Percentiles rank a stretch among this genome's conserved stretches.
These are phyloP conservation scores for Oryza coarctata DNA, from an alignment of 176 grass and related monocot species.

Conservation along the genomic window DNA sequence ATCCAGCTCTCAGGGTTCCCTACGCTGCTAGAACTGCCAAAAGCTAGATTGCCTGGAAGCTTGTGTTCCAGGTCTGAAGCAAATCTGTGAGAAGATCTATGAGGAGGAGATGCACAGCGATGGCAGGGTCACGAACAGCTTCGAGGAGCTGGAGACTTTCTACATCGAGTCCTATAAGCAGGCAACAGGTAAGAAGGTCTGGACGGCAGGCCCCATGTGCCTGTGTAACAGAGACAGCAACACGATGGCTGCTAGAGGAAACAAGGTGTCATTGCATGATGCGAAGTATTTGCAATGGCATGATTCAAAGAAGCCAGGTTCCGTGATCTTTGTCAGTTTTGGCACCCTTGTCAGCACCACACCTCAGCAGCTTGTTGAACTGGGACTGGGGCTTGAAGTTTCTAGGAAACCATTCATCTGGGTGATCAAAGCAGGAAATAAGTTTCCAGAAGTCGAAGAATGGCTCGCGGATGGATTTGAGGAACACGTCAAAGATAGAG, in stretches of 20 bases:
- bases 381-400: constrained; percentile 65
- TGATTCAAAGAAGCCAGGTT: constrained; percentile 39
- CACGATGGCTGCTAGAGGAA: constrained; percentile 38
- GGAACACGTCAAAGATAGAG: constrained; percentile 36
- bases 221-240: constrained; percentile 39
- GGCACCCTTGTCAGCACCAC: constrained; percentile 51
- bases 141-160: constrained; percentile 50
- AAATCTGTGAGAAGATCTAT: constrained; percentile 22
- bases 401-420: constrained; percentile 60
- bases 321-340: constrained; percentile 72
- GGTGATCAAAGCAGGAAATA: constrained; percentile 64
- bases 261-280: constrained; percentile 50
- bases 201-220: constrained; percentile 59
- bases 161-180: constrained; percentile 46
- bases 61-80: not conserved
- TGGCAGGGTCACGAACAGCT: constrained; percentile 63
- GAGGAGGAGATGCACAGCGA: constrained; percentile 38
- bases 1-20: constrained; percentile 51
- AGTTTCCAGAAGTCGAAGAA: constrained; percentile 47
- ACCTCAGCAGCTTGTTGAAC: constrained; percentile 59
- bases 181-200: constrained; percentile 44
- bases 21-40: constrained; percentile 45
- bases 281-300: constrained; percentile 56
- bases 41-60: constrained; percentile 22
- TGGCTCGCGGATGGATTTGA: constrained; percentile 64